Conservation (phyloP, 306 rosid species). For the Quercus bicolor region DNA sequence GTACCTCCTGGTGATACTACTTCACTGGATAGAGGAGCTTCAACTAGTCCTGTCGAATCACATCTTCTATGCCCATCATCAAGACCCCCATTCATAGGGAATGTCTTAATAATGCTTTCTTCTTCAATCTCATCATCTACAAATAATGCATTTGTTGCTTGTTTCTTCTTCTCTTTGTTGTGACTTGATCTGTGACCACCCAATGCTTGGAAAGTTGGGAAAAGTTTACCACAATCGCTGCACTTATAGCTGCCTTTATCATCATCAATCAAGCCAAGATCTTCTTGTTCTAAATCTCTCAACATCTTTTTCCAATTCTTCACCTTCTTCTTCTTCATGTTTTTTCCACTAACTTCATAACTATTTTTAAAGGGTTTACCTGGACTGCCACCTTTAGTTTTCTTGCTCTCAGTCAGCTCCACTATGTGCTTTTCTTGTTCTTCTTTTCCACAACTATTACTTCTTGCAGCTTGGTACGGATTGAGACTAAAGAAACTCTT, state of each 20-base stretch:
- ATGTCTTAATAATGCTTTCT: not conserved
- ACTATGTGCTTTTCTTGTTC: not conserved
- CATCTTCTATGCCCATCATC: not conserved
- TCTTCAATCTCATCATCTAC: not conserved
- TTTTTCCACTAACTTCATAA: not conserved
- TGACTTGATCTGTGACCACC: conserved; percentile 44
- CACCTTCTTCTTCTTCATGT: not conserved
- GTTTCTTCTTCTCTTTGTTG: conserved; percentile 8
- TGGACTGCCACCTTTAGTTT: not conserved
- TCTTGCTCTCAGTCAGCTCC: not conserved
- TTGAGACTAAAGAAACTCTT: no score
- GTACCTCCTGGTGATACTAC: no score
- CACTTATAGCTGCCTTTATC: conserved; percentile 8
- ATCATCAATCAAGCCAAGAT: not conserved
- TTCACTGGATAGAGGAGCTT: no score
- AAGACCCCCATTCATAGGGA: not conserved
- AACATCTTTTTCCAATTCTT: not conserved
- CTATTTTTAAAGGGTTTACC: not conserved
- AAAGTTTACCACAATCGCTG: conserved; percentile 18
- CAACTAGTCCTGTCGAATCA: no score
- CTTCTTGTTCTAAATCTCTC: not conserved
- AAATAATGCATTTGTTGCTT: not conserved
- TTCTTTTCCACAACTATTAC: no score
- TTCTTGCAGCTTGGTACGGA: no score
- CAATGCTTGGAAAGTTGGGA: conserved; percentile 25